Conservation (phyloP, 2,329 filamentous ascomycete genomes). For the Trichoderma sp. region DNA sequence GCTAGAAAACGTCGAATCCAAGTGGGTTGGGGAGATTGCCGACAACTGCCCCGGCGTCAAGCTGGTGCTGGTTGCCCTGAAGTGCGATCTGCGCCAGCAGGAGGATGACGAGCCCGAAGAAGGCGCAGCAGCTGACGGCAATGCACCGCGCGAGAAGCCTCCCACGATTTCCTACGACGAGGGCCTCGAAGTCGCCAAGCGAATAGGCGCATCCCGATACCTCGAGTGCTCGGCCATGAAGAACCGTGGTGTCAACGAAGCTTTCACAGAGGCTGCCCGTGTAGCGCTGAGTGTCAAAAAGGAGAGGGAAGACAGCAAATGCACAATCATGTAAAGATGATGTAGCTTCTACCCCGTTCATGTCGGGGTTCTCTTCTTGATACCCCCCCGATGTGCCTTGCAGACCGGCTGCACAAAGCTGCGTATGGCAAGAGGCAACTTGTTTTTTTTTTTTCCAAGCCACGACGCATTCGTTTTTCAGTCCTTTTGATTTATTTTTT, state of each 20-base stretch:
- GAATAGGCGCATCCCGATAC: conserved; percentile 90
- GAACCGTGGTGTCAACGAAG: conserved; percentile 96
- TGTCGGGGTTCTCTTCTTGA: conserved; percentile 2
- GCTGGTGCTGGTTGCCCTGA: conserved; percentile 90
- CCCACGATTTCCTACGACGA: conserved; percentile 86
- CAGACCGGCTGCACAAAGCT: neutral
- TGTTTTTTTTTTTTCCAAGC: no score
- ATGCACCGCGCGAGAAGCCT: conserved; percentile 55
- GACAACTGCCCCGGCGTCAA: conserved; percentile 97
- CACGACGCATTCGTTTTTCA: conserved; percentile 10
- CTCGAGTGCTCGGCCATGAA: conserved; percentile 98
- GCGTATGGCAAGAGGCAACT: neutral
- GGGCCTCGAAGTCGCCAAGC: conserved; percentile 83
- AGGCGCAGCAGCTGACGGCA: conserved; percentile 31
- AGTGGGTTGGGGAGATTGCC: conserved; percentile 97
- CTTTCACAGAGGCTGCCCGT: conserved; percentile 94
- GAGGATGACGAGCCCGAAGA: conserved; percentile 69
- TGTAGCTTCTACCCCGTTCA: neutral
- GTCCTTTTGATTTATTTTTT: conserved; percentile 4
- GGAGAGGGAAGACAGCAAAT: conserved; percentile 60
- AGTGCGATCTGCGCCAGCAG: conserved; percentile 89
- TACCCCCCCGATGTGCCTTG: conserved; percentile 13
- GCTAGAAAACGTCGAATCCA: conserved; percentile 96
- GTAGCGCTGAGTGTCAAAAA: conserved; percentile 77
- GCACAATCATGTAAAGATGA: conserved; percentile 54